These are phyloP conservation scores for Aspergillus pseudotamarii DNA, from an alignment of 2,329 filamentous ascomycete genomes.

Conservation along the genomic window DNA sequence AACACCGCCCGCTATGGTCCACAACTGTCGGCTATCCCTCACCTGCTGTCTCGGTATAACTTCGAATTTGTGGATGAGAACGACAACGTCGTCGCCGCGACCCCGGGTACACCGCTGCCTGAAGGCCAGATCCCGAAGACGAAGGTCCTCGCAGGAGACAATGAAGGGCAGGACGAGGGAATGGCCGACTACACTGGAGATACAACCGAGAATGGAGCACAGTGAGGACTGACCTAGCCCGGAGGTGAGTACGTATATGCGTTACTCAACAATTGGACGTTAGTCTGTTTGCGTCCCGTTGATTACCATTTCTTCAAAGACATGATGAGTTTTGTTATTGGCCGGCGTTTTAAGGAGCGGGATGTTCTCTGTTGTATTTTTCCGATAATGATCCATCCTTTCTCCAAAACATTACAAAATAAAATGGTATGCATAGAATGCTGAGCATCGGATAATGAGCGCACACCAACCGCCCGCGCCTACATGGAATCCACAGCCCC, in stretches of 20 bases:
- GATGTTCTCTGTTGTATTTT: slow-evolving; percentile 8
- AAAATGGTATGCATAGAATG: slow-evolving; percentile 4
- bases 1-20: slow-evolving; percentile 94
- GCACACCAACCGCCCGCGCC: background rate
- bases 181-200: slow-evolving; percentile 37
- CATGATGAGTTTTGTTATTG: slow-evolving; percentile 9
- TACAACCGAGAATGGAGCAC: slow-evolving; percentile 26
- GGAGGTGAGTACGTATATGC: background rate
- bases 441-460: background rate
- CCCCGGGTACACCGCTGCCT: slow-evolving; percentile 70
- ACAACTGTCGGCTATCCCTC: slow-evolving; percentile 93
- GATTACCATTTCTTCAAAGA: slow-evolving; percentile 1
- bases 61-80: slow-evolving; percentile 97
- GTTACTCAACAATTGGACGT: background rate
- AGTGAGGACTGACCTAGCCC: slow-evolving; percentile 11
- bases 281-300: background rate
- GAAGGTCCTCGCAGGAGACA: slow-evolving; percentile 64
- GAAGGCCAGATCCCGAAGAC: slow-evolving; percentile 62
- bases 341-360: slow-evolving; percentile 18
- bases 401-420: background rate
- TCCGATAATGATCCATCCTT: slow-evolving; percentile 4
- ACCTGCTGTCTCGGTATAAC: slow-evolving; percentile 91
- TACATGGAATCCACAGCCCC: background rate
- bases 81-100: slow-evolving; percentile 81
- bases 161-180: slow-evolving; percentile 36